These are phyloP conservation scores for Globisporangium iwayamae DNA, from an alignment of 352 stramenopile genomes.

Conservation along the genomic window DNA sequence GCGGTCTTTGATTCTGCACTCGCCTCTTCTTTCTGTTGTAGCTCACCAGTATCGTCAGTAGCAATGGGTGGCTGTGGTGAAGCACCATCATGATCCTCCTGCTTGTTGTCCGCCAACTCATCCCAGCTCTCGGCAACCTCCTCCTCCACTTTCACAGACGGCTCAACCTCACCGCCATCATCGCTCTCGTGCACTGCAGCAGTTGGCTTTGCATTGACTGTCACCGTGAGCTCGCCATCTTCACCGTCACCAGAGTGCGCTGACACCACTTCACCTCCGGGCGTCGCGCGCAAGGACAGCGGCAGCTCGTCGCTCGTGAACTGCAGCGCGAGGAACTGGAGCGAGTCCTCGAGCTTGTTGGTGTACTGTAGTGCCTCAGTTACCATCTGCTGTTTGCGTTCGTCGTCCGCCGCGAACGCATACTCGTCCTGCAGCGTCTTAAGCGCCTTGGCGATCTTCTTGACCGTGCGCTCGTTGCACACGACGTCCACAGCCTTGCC, in stretches of 20 bases:
- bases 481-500: constrained; percentile 36
- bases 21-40: constrained; percentile 6
- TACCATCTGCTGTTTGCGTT: constrained; percentile 12
- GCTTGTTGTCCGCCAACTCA: constrained; percentile 16
- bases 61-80: neutral
- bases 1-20: constrained; percentile 26
- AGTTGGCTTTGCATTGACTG: constrained; percentile 19
- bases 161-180: neutral
- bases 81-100: constrained; percentile 5
- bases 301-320: constrained; percentile 55
- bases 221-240: constrained; percentile 29
- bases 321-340: constrained; percentile 62
- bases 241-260: constrained; percentile 11
- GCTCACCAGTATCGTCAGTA: neutral
- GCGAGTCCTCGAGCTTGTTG: constrained; percentile 66
- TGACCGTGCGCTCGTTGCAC: constrained; percentile 33
- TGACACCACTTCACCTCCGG: neutral
- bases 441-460: constrained; percentile 51
- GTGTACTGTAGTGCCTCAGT: constrained; percentile 48
- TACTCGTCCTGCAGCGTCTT: constrained; percentile 50
- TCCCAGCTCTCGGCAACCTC: constrained; percentile 27
- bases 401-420: constrained; percentile 19
- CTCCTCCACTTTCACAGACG: neutral
- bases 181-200: constrained; percentile 2
- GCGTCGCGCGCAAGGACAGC: constrained; percentile 31